These are phyloP conservation scores for Platismatia glauca DNA, from an alignment of 495 filamentous ascomycete species.

Conservation along the genomic window DNA sequence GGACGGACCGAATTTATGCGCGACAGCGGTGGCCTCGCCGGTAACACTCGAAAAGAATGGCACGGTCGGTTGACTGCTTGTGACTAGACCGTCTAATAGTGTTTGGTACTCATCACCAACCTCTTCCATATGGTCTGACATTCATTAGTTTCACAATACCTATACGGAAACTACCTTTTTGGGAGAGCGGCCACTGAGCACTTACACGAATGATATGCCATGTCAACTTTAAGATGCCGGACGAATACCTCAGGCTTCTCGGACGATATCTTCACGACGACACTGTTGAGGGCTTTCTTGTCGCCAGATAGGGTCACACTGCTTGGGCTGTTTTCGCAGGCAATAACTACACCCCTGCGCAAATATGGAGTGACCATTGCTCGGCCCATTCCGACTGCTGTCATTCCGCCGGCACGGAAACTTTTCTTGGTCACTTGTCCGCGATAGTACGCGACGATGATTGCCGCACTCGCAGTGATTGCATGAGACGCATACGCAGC, in stretches of 20 bases:
- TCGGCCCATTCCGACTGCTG: constrained; percentile 11
- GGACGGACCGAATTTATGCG: background rate
- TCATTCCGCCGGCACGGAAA: constrained; percentile 10
- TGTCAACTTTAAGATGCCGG: background rate
- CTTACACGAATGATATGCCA: too few relatives aligned
- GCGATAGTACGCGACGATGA: constrained; percentile 34
- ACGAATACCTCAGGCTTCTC: constrained; percentile 12
- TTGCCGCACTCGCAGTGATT: constrained; percentile 34
- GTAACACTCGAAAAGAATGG: constrained; percentile 10
- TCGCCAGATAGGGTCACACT: constrained; percentile 8
- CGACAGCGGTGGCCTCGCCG: background rate
- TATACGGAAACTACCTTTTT: too few relatives aligned
- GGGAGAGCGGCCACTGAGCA: too few relatives aligned
- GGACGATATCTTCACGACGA: background rate
- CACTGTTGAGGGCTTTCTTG: background rate
- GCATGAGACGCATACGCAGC: constrained; percentile 52
- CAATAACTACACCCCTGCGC: constrained; percentile 4
- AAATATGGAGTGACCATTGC: constrained; percentile 1
- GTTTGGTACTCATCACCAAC: constrained; percentile 4
- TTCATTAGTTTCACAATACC: too few relatives aligned
- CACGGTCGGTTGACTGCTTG: constrained; percentile 6
- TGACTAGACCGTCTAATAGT: background rate
- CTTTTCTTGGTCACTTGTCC: constrained; percentile 19
- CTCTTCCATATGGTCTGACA: constrained; percentile 2
- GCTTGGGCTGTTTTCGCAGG: constrained; percentile 5